Conservation (phyloP, 2,329 filamentous ascomycete genomes). For the Huntiella savannae region DNA sequence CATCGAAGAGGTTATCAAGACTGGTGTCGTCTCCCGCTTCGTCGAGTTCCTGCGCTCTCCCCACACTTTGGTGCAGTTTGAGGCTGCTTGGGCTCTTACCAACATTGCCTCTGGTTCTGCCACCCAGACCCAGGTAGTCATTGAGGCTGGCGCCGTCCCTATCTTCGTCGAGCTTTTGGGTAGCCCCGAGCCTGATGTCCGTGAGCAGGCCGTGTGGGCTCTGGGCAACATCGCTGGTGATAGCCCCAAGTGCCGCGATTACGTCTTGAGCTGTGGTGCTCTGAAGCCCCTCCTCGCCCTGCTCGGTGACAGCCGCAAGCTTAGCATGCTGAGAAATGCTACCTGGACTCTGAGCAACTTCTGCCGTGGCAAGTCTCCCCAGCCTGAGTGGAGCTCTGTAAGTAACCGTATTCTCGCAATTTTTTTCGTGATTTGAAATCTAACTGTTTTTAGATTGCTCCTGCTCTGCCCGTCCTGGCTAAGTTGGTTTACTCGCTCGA, state of each 20-base stretch:
- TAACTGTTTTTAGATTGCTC: slow-evolving; percentile 51
- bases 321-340: slow-evolving; percentile 97
- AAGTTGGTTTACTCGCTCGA: slow-evolving; percentile 98
- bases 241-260: slow-evolving; percentile 92
- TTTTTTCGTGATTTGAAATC: not conserved
- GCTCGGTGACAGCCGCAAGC: slow-evolving; percentile 90
- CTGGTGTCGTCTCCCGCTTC: slow-evolving; percentile 89
- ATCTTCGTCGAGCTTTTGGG: slow-evolving; percentile 94
- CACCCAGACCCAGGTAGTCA: slow-evolving; percentile 94
- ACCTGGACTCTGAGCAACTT: slow-evolving; percentile 99
- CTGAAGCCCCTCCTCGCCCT: slow-evolving; percentile 77
- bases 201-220: slow-evolving; percentile 97
- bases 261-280: slow-evolving; percentile 78
- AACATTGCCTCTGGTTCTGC: slow-evolving; percentile 98
- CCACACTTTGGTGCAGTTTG: slow-evolving; percentile 95
- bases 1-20: slow-evolving; percentile 98
- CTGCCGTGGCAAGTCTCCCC: slow-evolving; percentile 96
- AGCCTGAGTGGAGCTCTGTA: slow-evolving; percentile 94
- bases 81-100: slow-evolving; percentile 96
- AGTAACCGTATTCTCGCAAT: slow-evolving; percentile 21
- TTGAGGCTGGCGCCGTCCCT: slow-evolving; percentile 90
- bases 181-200: slow-evolving; percentile 92
- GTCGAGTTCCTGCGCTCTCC: slow-evolving; percentile 96
- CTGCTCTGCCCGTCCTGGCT: slow-evolving; percentile 80
- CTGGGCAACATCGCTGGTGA: slow-evolving; percentile 97